phyloP scores from a whole-genome alignment of 2,329 filamentous ascomycete genomes.

The Aspergillus transmontanensis region DNA sequence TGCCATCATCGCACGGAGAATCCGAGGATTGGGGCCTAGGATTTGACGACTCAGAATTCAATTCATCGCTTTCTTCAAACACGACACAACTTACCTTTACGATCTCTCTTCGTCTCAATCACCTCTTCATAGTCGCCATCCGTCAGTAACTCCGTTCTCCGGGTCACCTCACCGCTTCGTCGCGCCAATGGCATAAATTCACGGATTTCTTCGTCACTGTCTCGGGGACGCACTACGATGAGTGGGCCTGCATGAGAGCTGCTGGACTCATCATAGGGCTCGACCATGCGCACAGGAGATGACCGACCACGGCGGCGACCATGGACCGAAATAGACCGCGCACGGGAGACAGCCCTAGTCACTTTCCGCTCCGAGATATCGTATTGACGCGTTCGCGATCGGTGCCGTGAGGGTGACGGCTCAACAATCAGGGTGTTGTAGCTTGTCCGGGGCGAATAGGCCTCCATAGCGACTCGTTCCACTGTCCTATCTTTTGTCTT shows the following conservation, averaged over 20 bases:
- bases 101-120: constrained; percentile 75
- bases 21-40: constrained; percentile 63
- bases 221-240: constrained; percentile 51
- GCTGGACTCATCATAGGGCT: constrained; percentile 39
- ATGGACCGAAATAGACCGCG: constrained; percentile 40
- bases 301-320: constrained; percentile 36
- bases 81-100: constrained; percentile 83
- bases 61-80: constrained; percentile 28
- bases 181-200: constrained; percentile 69
- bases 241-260: constrained; percentile 49
- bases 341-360: constrained; percentile 31
- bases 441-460: constrained; percentile 29
- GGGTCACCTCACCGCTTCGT: constrained; percentile 37
- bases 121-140: constrained; percentile 54
- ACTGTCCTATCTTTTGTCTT: constrained; percentile 22
- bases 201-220: constrained; percentile 65
- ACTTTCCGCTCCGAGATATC: constrained; percentile 32
- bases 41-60: constrained; percentile 16
- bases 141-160: constrained; percentile 37
- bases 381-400: constrained; percentile 28
- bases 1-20: constrained; percentile 70
- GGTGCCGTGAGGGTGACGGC: constrained; percentile 30
- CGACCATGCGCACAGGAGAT: constrained; percentile 39
- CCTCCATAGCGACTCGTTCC: constrained; percentile 33
- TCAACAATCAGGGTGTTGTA: constrained; percentile 38